Evolutionary conservation across 2,329 filamentous ascomycete species (phyloP).

Genomic region (Phaeosphaeriaceae sp.): DNA sequence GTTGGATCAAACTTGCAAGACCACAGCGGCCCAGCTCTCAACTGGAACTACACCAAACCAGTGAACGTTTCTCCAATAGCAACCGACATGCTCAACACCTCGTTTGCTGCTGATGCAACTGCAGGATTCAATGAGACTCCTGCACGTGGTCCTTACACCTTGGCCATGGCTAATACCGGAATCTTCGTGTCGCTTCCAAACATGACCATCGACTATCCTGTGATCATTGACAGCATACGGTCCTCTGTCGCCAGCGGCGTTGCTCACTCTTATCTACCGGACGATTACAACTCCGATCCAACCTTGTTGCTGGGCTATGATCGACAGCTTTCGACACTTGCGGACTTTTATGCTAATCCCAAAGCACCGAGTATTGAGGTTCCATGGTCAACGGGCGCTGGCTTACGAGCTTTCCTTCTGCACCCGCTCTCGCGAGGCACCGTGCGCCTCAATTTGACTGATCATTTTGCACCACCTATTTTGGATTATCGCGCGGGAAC

Average conservation of each 20-base stretch:
- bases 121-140: constrained; percentile 8
- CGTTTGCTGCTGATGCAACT: constrained; percentile 5
- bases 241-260: background rate
- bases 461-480: constrained; percentile 26
- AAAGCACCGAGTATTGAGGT: constrained; percentile 9
- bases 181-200: constrained; percentile 11
- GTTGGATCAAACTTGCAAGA: constrained; percentile 70
- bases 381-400: constrained; percentile 9
- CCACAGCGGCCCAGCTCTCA: constrained; percentile 43
- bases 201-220: constrained; percentile 1
- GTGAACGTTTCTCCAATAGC: constrained; percentile 10
- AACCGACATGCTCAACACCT: constrained; percentile 8
- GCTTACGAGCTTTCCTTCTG: constrained; percentile 3
- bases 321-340: constrained; percentile 7
- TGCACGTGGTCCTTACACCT: constrained; percentile 12
- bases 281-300: constrained; percentile 2
- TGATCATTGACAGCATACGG: constrained; percentile 4
- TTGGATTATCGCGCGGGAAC: constrained; percentile 36
- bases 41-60: constrained; percentile 10
- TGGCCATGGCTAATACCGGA: constrained; percentile 8
- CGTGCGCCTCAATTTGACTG: constrained; percentile 24
- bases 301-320: constrained; percentile 10
- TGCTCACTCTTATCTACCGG: constrained; percentile 3
- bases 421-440: constrained; percentile 29
- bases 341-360: constrained; percentile 4